Evolutionary conservation across 1,139 yeast genomes (phyloP).

Genomic region (Suzukiozyma palmioleophila): DNA sequence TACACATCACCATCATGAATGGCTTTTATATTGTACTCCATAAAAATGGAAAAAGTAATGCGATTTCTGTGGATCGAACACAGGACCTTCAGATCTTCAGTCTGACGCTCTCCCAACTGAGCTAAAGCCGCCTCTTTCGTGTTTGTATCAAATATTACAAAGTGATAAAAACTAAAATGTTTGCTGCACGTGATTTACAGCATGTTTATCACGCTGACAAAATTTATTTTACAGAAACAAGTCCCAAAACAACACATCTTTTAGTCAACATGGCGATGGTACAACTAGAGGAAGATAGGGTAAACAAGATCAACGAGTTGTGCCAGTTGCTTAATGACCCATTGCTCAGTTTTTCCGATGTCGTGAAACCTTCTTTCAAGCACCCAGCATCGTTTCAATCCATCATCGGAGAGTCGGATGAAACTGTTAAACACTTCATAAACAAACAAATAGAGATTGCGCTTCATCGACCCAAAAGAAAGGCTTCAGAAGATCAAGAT

Average conservation of each 20-base stretch:
- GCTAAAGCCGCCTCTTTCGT: conserved; percentile 55
- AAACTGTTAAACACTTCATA: background rate
- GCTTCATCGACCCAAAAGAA: conserved; percentile 2
- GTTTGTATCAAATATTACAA: background rate
- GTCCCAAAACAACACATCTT: background rate
- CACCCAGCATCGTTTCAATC: background rate
- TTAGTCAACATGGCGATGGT: background rate
- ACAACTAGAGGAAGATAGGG: background rate
- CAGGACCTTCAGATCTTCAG: conserved; percentile 68
- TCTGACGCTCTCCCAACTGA: conserved; percentile 91
- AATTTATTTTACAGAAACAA: background rate
- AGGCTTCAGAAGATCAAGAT: background rate
- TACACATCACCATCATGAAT: no score
- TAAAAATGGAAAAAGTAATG: conserved; percentile 22
- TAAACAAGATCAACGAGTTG: conserved; percentile 2
- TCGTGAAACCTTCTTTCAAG: background rate
- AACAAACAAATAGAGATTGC: conserved; percentile 1
- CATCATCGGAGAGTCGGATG: background rate
- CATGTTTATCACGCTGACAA: conserved; percentile 11
- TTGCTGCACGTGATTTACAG: conserved; percentile 11
- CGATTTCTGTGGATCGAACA: conserved; percentile 55
- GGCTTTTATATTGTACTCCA: no score
- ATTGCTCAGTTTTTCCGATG: conserved; percentile 1
- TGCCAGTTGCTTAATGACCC: conserved; percentile 4
- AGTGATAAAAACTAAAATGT: background rate